These are phyloP conservation scores for Akanthomyces muscarius DNA, from an alignment of 2,329 filamentous ascomycete species.

Conservation along the genomic window DNA sequence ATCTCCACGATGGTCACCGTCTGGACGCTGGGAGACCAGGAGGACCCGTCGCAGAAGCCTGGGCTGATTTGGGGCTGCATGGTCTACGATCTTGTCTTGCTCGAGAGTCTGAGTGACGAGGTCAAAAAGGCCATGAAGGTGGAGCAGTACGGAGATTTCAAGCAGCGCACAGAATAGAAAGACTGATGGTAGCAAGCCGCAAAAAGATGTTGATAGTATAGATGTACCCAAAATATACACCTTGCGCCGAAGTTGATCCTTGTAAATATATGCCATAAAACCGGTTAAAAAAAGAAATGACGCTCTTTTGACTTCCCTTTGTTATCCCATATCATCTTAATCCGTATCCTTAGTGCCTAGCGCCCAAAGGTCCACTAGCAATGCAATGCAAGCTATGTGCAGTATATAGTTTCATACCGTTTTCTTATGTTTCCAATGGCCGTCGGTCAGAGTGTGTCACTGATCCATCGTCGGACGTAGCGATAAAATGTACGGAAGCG, in stretches of 20 bases:
- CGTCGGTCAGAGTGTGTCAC: neutral
- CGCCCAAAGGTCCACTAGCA: neutral
- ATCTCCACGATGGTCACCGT: too few species aligned
- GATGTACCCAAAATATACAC: neutral
- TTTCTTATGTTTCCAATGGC: neutral
- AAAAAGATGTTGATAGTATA: neutral
- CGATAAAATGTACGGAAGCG: slow-evolving; percentile 36
- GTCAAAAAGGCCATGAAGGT: too few species aligned
- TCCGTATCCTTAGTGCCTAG: neutral
- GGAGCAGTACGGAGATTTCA: too few species aligned
- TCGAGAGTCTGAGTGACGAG: too few species aligned
- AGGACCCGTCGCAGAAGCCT: too few species aligned
- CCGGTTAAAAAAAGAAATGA: neutral
- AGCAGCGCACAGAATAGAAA: too few species aligned
- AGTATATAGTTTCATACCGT: neutral
- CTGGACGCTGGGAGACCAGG: too few species aligned
- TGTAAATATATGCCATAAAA: neutral
- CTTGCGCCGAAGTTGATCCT: too few species aligned
- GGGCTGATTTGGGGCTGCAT: too few species aligned
- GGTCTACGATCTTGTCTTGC: too few species aligned
- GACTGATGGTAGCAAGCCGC: neutral
- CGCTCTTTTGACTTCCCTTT: neutral
- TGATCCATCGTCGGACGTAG: slow-evolving; percentile 29
- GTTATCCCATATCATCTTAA: neutral
- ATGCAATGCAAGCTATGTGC: neutral